phyloP scores from a whole-genome alignment of 2,329 filamentous ascomycete genomes.

The Neoascochyta sp. region DNA sequence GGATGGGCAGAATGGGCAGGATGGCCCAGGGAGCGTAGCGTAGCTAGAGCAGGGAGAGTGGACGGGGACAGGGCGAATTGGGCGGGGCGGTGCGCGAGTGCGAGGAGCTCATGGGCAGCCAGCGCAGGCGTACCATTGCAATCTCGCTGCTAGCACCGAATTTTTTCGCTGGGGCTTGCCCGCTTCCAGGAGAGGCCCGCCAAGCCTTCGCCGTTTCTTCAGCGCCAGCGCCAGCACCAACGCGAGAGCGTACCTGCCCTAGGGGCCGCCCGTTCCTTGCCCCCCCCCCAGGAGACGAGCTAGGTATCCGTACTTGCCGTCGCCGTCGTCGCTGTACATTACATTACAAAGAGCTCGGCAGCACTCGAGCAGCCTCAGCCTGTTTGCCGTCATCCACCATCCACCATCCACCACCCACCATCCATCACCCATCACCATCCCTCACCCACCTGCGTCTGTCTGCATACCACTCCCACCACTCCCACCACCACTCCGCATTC shows the following conservation, averaged over 20 bases:
- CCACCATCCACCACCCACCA: neutral
- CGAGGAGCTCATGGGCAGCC: constrained; percentile 1
- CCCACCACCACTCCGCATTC: neutral
- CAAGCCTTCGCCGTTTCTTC: constrained; percentile 15
- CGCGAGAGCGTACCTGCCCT: constrained; percentile 12
- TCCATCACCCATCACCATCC: too few species aligned
- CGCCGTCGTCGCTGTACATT: too few species aligned
- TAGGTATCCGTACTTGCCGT: constrained; percentile 8
- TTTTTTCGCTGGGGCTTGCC: constrained; percentile 9
- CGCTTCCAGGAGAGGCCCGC: constrained; percentile 12
- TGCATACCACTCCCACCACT: too few species aligned
- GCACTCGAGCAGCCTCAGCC: neutral
- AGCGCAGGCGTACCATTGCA: constrained; percentile 9
- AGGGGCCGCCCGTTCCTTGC: constrained; percentile 8
- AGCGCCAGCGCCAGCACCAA: too few species aligned
- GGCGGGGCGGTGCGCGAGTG: too few species aligned
- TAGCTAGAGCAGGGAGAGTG: too few species aligned
- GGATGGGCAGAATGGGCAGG: constrained; percentile 9
- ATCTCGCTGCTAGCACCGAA: constrained; percentile 9
- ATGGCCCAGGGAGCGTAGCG: too few species aligned
- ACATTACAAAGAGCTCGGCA: constrained; percentile 11
- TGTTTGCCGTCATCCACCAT: neutral
- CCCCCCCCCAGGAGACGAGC: too few species aligned
- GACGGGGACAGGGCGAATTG: too few species aligned
- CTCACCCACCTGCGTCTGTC: too few species aligned